phyloP scores from a whole-genome alignment of 2,329 filamentous ascomycete species.

The Nigrospora sphaerica region DNA sequence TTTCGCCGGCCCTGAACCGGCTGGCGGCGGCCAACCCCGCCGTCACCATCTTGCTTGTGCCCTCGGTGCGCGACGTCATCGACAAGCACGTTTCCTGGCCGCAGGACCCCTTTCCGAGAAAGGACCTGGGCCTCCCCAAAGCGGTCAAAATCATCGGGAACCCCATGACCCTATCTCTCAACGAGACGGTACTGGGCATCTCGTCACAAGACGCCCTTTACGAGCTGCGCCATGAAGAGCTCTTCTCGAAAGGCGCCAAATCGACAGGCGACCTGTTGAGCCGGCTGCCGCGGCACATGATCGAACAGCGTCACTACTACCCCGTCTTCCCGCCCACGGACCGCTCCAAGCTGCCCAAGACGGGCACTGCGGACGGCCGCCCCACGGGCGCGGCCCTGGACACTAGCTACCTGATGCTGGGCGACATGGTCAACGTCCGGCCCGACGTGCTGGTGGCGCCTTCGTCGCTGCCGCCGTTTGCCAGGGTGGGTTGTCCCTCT shows the following conservation, averaged over 20 bases:
- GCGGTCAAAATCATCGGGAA: constrained; percentile 75
- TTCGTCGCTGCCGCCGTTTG: constrained; percentile 77
- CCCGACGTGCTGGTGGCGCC: constrained; percentile 83
- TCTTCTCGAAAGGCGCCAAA: constrained; percentile 47
- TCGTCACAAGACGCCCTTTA: constrained; percentile 79
- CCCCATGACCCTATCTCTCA: constrained; percentile 81
- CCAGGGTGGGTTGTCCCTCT: constrained; percentile 57
- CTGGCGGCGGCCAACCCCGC: constrained; percentile 64
- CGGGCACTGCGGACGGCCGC: constrained; percentile 50
- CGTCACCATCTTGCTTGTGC: constrained; percentile 75
- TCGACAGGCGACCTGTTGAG: constrained; percentile 55
- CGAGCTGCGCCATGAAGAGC: constrained; percentile 71
- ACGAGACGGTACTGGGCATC: constrained; percentile 77
- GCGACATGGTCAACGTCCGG: constrained; percentile 80
- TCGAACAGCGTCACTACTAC: constrained; percentile 88
- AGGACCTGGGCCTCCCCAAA: constrained; percentile 73
- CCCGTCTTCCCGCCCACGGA: constrained; percentile 79
- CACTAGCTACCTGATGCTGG: constrained; percentile 75
- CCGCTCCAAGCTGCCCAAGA: constrained; percentile 58
- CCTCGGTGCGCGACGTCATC: constrained; percentile 65
- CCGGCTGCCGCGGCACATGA: constrained; percentile 66
- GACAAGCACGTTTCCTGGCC: constrained; percentile 65
- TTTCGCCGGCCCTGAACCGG: constrained; percentile 65
- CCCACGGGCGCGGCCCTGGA: constrained; percentile 76
- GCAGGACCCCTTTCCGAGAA: constrained; percentile 50